Conservation (phyloP, 2,329 filamentous ascomycete genomes). For the Xylaria sp. region DNA sequence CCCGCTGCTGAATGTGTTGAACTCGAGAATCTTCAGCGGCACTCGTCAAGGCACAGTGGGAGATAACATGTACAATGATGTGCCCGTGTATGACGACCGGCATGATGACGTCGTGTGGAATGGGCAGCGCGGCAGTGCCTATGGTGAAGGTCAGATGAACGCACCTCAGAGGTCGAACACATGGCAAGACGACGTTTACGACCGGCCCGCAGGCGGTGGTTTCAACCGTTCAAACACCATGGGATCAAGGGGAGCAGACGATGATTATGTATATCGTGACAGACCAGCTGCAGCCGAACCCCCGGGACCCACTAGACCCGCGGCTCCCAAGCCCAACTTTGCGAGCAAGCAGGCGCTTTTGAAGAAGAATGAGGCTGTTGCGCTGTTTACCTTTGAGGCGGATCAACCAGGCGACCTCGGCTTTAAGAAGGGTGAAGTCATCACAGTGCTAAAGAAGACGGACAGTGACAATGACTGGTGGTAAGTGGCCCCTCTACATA, state of each 20-base stretch:
- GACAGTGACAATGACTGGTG: conserved; percentile 97
- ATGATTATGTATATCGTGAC: conserved; percentile 59
- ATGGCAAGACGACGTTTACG: conserved; percentile 81
- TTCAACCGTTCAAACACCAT: conserved; percentile 65
- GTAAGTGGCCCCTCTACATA: conserved; percentile 59
- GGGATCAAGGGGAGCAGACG: conserved; percentile 54
- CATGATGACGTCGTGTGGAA: conserved; percentile 90
- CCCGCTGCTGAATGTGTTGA: conserved; percentile 85
- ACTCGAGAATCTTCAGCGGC: conserved; percentile 85
- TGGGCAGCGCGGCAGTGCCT: conserved; percentile 75
- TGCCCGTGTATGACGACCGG: conserved; percentile 85
- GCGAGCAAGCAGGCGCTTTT: conserved; percentile 65
- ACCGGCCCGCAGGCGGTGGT: conserved; percentile 61
- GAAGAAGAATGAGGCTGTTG: conserved; percentile 84
- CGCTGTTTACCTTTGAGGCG: conserved; percentile 92
- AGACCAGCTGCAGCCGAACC: conserved; percentile 55
- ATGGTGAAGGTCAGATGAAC: conserved; percentile 53
- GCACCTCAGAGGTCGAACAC: conserved; percentile 72
- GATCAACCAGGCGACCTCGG: conserved; percentile 92
- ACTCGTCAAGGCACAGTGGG: conserved; percentile 57
- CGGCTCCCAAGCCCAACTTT: conserved; percentile 91
- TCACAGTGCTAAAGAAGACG: conserved; percentile 93
- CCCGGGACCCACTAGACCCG: conserved; percentile 77
- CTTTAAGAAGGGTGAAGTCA: conserved; percentile 97
- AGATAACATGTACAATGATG: conserved; percentile 88